phyloP scores from a whole-genome alignment of 2,329 filamentous ascomycete species.

The Lasiodiplodia theobromae region DNA sequence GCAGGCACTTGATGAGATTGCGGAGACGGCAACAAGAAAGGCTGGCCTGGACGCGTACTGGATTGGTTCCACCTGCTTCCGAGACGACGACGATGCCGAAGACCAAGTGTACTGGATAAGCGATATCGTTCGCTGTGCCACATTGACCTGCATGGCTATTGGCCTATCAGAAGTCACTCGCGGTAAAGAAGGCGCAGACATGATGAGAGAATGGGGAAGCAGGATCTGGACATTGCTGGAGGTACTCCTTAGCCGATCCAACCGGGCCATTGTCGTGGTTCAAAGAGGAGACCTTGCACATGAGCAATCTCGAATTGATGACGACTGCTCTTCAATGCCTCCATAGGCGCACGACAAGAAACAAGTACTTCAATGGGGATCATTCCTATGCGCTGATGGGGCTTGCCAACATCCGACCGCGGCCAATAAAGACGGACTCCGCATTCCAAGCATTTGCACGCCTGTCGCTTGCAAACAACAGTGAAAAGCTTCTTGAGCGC shows the following conservation, averaged over 20 bases:
- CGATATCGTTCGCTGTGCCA: constrained; percentile 54
- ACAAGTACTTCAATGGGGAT: constrained; percentile 49
- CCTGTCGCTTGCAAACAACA: constrained; percentile 56
- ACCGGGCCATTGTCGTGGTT: constrained; percentile 43
- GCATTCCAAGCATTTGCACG: constrained; percentile 58
- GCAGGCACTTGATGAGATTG: constrained; percentile 45
- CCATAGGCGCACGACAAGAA: constrained; percentile 44
- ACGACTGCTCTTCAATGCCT: constrained; percentile 52
- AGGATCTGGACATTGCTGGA: constrained; percentile 58
- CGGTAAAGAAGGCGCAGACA: constrained; percentile 35
- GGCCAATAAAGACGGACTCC: constrained; percentile 48
- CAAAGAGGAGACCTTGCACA: constrained; percentile 43
- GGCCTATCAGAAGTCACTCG: constrained; percentile 36
- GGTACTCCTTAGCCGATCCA: constrained; percentile 45
- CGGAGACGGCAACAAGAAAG: constrained; percentile 47
- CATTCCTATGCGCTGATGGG: constrained; percentile 58
- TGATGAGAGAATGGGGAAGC: constrained; percentile 53
- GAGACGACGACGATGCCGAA: constrained; percentile 41
- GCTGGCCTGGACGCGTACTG: constrained; percentile 52
- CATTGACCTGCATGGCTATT: constrained; percentile 52
- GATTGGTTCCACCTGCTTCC: constrained; percentile 54
- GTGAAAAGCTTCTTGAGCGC: constrained; percentile 54
- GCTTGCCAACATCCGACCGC: constrained; percentile 50
- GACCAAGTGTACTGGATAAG: constrained; percentile 54
- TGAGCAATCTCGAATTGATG: constrained; percentile 53